Evolutionary conservation across 2,329 filamentous ascomycete genomes (phyloP), one percentile per base, ranked within the genome.

Genomic region (Penicillium sp.): DNA sequence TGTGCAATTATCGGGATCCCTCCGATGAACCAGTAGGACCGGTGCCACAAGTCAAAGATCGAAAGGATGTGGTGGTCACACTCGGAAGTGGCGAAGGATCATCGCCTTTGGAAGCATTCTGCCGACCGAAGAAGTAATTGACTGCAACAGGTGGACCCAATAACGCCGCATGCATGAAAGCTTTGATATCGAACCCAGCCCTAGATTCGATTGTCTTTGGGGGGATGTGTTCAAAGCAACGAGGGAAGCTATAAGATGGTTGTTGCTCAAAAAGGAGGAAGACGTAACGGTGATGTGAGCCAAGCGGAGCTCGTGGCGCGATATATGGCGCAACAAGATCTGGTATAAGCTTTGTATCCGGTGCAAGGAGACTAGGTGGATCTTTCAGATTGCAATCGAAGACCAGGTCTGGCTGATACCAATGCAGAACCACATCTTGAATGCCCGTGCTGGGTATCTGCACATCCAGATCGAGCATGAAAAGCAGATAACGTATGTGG

Each of bases 51-150:
- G 48, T 31, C 33, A 61, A 49, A 9, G 53, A 58, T 33, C 46
- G 51, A 22, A 61, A 53, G 27, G 58, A 61, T 33, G 62, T 65
- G 24, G 56, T 62, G 3, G 59, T 61, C 25, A 55, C 42, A 40
- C 46, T 53, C 22, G 46, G 11, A 40, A 44, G 18, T 10, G 54
- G 46, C 4, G 45, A 41, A 4, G 51, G 39, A 8, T 50, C 22
- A 16, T 48, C 46, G 11, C 50, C 46, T 20, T 50, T 24, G 14
- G 40, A 10, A 4, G 43, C 55, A 22, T 66, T 57, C 42, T 72
- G 69, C 44, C 69, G 62, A 10, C 72, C 73, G 20, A 54, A 55
- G 42, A 76, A 71, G 57, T 68, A 77, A 51, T 72, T 75, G 6
- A 63, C 70, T 1, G 69, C 71, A 18, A 74, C 39, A 0, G 69